These are phyloP conservation scores for Lizonia empirigonia DNA, from an alignment of 2,329 filamentous ascomycete species.

Conservation along the genomic window DNA sequence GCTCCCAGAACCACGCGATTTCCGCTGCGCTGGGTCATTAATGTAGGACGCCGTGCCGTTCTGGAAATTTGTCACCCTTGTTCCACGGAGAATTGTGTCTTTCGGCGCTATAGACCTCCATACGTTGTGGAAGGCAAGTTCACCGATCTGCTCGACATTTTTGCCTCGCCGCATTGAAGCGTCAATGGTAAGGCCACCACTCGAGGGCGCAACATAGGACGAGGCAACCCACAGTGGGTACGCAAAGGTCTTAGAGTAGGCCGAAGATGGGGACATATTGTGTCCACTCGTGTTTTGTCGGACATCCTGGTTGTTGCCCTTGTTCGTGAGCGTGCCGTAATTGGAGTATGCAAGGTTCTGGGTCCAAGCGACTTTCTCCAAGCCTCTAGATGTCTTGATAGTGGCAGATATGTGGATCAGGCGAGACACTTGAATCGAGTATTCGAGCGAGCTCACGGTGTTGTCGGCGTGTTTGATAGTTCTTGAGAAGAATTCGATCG, in stretches of 20 bases:
- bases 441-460: constrained; percentile 64
- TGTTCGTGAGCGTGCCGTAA: constrained; percentile 59
- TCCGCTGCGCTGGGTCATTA: constrained; percentile 53
- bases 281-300: constrained; percentile 59
- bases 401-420: constrained; percentile 60
- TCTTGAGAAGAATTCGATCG: constrained; percentile 58
- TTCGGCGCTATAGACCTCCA: constrained; percentile 59
- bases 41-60: constrained; percentile 64
- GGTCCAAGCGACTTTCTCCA: constrained; percentile 57
- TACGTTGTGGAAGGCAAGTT: constrained; percentile 63
- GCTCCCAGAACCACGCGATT: constrained; percentile 59
- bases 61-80: constrained; percentile 58
- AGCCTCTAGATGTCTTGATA: constrained; percentile 57
- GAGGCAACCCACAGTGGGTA: constrained; percentile 68
- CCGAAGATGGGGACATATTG: constrained; percentile 46
- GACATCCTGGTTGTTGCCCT: constrained; percentile 61
- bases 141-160: constrained; percentile 53
- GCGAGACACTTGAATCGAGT: constrained; percentile 63
- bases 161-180: constrained; percentile 59
- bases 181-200: constrained; percentile 53
- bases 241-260: constrained; percentile 54
- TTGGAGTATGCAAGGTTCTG: constrained; percentile 65
- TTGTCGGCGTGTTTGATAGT: constrained; percentile 57
- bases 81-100: constrained; percentile 41
- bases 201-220: constrained; percentile 52